Evolutionary conservation across 2,329 filamentous ascomycete species (phyloP), one percentile per base, ranked within the genome.

Genomic region (Geosmithia putterillii): DNA sequence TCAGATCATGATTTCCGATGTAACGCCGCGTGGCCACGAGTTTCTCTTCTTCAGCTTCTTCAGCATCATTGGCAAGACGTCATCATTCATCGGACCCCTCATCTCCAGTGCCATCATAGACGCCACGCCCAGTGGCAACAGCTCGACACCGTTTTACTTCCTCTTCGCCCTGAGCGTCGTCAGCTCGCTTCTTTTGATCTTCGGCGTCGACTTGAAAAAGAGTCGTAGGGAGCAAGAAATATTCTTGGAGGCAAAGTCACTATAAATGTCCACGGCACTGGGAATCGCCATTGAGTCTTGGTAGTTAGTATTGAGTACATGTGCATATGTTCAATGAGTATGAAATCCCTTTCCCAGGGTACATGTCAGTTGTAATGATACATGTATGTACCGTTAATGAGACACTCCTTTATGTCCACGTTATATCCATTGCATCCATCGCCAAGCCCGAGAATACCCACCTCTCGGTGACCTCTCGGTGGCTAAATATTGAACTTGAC

Each of bases 61-160:
- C 59, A 78, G 72, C 47, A 81, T 83, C 51, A 73, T 83, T 22
- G 79, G 79, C 38, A 84, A 84, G 59, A 79, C 79, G 0, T 78
- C 72, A 7, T 76, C 72, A 1, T 83, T 83, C 50, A 81, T 84
- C 44, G 80, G 80, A 0, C 81, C 80, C 0, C 61, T 84, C 21
- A 78, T 85, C n/a, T 77, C 73, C 45, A 76, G 71, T 48, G 80
- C 79, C 6, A 84, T 84, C 45, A 82, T 84, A 44, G 79, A 83
- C 53, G 73, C 73, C 0, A 69, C 67, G 6, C 67, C 71, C 0
- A 65, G 63, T 1, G 57, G 61, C 43, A 74, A 81, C 52, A 73
- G 74, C 43, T 76, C 67, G 21, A 72, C 71, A 7, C 79, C 80
- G 0, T 84, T 83, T 47, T 83, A 81, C 51, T 83, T 83, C 45